Percentiles rank a stretch among this genome's conserved stretches.
These are phyloP conservation scores for Ceratocystis variospora DNA, from an alignment of 2,329 filamentous ascomycete genomes.

Conservation along the genomic window DNA sequence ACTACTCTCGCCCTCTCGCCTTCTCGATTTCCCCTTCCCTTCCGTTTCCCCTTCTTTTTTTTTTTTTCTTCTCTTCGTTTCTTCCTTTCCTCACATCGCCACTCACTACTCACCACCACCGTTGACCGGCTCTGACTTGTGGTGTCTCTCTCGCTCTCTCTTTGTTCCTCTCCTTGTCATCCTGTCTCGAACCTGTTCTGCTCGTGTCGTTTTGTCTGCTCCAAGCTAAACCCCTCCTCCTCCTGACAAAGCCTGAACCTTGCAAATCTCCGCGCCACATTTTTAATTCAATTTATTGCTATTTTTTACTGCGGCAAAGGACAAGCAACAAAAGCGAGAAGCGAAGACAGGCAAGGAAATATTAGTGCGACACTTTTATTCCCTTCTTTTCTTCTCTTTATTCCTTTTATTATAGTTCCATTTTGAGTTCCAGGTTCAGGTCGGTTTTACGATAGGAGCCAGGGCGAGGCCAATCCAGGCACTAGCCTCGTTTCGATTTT, in stretches of 20 bases:
- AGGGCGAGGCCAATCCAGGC: slow-evolving; percentile 16
- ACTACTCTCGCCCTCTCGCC: background rate
- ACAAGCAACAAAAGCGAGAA: slow-evolving; percentile 4
- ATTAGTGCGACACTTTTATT: slow-evolving; percentile 1
- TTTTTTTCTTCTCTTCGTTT: background rate
- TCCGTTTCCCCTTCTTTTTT: background rate
- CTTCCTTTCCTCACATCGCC: background rate
- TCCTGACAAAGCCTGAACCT: background rate
- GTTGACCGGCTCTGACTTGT: background rate
- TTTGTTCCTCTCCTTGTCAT: background rate
- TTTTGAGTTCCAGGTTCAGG: slow-evolving; percentile 19
- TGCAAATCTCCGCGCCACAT: slow-evolving; percentile 1
- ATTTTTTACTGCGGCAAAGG: slow-evolving; percentile 8
- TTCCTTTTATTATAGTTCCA: slow-evolving; percentile 11
- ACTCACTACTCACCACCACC: background rate
- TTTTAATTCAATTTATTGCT: slow-evolving; percentile 4
- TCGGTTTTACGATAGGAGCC: slow-evolving; percentile 15
- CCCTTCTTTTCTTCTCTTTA: background rate
- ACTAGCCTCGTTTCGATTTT: slow-evolving; percentile 19
- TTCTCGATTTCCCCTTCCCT: background rate
- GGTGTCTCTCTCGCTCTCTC: background rate
- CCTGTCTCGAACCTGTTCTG: slow-evolving; percentile 4
- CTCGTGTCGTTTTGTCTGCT: background rate
- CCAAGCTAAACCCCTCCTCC: background rate
- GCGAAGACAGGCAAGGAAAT: background rate